Percentiles rank a stretch among this genome's conserved stretches.
Conservation (phyloP, 352 stramenopile genomes). For the Phytophthora vignae region DNA sequence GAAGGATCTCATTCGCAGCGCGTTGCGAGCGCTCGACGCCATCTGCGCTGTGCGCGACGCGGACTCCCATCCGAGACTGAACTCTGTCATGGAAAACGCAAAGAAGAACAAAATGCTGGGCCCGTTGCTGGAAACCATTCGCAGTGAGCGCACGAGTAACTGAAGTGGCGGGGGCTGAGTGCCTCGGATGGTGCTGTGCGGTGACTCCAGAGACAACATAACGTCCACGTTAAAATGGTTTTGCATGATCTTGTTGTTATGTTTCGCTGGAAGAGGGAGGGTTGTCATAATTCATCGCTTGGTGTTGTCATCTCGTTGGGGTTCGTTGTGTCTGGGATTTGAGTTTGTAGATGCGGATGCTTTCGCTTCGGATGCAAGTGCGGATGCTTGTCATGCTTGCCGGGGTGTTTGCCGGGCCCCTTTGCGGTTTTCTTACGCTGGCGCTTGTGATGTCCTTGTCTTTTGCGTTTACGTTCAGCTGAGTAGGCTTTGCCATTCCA, state of each 20-base stretch:
- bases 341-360: neutral
- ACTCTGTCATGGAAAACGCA: conserved; percentile 62
- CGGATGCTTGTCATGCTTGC: conserved; percentile 2
- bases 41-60: conserved; percentile 76
- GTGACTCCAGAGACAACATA: conserved; percentile 1
- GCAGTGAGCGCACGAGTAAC: conserved; percentile 54
- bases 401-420: conserved; percentile 5
- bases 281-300: conserved; percentile 46
- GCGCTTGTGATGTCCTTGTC: neutral
- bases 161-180: conserved; percentile 24
- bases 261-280: neutral
- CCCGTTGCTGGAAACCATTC: conserved; percentile 70
- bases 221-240: neutral
- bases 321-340: conserved; percentile 2
- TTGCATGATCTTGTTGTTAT: neutral
- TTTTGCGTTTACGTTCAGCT: conserved; percentile 5
- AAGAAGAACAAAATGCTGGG: conserved; percentile 77
- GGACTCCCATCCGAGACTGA: conserved; percentile 79
- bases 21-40: conserved; percentile 88
- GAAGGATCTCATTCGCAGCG: conserved; percentile 97
- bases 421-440: conserved; percentile 15
- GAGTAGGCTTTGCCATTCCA: conserved; percentile 63
- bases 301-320: conserved; percentile 1
- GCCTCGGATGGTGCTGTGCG: conserved; percentile 7
- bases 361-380: conserved; percentile 5